These are phyloP conservation scores for Carex parvula DNA, from an alignment of 176 grass and related monocot genomes.

Conservation along the genomic window DNA sequence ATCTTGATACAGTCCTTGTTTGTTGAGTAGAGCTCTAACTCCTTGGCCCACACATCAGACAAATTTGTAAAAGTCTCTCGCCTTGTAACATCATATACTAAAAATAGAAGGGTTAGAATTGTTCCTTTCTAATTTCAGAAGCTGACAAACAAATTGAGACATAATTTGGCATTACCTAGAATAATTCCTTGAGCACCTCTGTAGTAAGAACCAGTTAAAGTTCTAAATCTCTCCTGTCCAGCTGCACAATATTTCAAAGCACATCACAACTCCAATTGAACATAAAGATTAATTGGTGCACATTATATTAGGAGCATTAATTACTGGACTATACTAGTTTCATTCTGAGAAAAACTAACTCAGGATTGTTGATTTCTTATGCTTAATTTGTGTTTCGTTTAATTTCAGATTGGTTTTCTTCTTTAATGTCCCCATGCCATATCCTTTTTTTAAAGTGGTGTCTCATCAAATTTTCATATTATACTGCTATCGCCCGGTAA, in stretches of 20 bases:
- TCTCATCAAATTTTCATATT: background rate
- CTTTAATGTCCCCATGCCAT: background rate
- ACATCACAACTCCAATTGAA: slow-evolving; percentile 2
- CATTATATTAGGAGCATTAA: background rate
- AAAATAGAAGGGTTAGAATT: slow-evolving; percentile 17
- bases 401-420: background rate
- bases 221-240: slow-evolving; percentile 94
- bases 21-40: slow-evolving; percentile 83
- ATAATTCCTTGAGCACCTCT: slow-evolving; percentile 95
- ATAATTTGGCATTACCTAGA: slow-evolving; percentile 50
- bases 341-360: background rate
- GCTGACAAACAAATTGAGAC: slow-evolving; percentile 7
- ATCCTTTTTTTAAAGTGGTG: background rate
- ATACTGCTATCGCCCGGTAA: background rate
- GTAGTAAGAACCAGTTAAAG: slow-evolving; percentile 94
- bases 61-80: slow-evolving; percentile 89
- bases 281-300: background rate
- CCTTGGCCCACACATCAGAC: slow-evolving; percentile 89
- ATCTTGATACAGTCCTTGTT: slow-evolving; percentile 82
- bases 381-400: background rate
- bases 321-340: background rate
- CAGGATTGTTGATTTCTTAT: background rate
- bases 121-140: background rate
- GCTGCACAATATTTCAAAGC: slow-evolving; percentile 47
- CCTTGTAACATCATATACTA: slow-evolving; percentile 97